Percentiles rank a stretch among this genome's conserved stretches.
Conservation (phyloP, 257 asterid species). For the Paulownia fortunei region DNA sequence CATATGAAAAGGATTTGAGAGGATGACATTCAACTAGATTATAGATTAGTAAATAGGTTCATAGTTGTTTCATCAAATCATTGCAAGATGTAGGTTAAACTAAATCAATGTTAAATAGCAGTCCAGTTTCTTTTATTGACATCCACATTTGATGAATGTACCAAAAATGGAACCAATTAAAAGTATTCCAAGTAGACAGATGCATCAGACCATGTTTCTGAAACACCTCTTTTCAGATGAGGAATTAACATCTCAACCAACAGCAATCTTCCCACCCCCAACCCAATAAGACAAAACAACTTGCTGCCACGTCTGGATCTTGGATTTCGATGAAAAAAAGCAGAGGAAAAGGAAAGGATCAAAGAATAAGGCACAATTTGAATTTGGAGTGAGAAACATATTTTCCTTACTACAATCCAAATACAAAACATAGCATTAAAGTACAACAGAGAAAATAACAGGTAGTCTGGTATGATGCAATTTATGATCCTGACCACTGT, state of each 20-base stretch:
- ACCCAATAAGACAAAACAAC: neutral
- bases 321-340: neutral
- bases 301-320: neutral
- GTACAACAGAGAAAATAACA: neutral
- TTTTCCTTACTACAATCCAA: neutral
- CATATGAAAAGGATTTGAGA: neutral
- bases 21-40: neutral
- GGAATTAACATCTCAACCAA: neutral
- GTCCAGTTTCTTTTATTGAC: neutral
- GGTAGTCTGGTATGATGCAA: neutral
- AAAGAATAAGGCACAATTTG: neutral
- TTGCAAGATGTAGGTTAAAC: neutral
- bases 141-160: neutral
- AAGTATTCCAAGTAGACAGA: neutral
- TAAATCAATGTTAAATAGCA: neutral
- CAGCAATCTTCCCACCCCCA: neutral
- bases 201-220: constrained; percentile 6
- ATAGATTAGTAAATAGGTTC: neutral
- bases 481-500: neutral
- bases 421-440: neutral
- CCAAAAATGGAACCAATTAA: neutral
- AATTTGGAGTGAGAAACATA: too few relatives aligned
- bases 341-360: neutral
- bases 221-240: neutral
- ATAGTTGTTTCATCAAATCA: neutral